A percentile compares a stretch with the other conserved stretches of the same genome.
Evolutionary conservation across 805 yeast species (phyloP).

Genomic region (Vanderwaltozyma yarrowii): DNA sequence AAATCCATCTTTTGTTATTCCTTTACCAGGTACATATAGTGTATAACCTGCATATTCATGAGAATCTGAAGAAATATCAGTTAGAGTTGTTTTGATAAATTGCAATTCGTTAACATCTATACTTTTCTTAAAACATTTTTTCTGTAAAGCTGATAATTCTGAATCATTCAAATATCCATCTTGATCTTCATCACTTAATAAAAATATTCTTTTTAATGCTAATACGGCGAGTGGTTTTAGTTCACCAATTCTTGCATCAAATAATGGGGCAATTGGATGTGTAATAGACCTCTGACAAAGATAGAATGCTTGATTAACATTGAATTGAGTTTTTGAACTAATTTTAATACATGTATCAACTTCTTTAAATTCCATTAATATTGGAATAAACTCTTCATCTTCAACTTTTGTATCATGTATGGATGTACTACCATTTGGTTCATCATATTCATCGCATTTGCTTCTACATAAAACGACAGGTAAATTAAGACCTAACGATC

Average conservation of each 20-base stretch:
- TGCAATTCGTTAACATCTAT: constrained; percentile 42
- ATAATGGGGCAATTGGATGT: constrained; percentile 86
- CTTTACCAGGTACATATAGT: constrained; percentile 33
- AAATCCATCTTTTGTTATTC: constrained; percentile 68
- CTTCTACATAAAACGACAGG: constrained; percentile 91
- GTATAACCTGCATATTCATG: constrained; percentile 31
- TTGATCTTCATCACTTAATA: constrained; percentile 81
- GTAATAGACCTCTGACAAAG: constrained; percentile 88
- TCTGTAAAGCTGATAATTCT: constrained; percentile 63
- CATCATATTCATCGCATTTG: constrained; percentile 43
- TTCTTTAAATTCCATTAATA: constrained; percentile 85
- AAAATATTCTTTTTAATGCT: constrained; percentile 75
- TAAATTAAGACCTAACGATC: constrained; percentile 87
- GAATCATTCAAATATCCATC: constrained; percentile 68
- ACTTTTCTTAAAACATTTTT: constrained; percentile 58
- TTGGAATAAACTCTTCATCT: constrained; percentile 75
- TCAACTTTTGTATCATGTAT: constrained; percentile 38
- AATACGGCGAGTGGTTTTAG: constrained; percentile 66
- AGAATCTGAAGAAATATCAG: constrained; percentile 9
- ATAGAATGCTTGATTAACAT: constrained; percentile 78
- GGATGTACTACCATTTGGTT: constrained; percentile 2
- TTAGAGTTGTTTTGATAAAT: constrained; percentile 32
- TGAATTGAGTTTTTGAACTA: constrained; percentile 73
- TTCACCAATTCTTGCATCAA: constrained; percentile 80
- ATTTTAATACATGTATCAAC: constrained; percentile 86